These are phyloP conservation scores for Amorphotheca resinae DNA, from an alignment of 495 filamentous ascomycete genomes.

Conservation along the genomic window DNA sequence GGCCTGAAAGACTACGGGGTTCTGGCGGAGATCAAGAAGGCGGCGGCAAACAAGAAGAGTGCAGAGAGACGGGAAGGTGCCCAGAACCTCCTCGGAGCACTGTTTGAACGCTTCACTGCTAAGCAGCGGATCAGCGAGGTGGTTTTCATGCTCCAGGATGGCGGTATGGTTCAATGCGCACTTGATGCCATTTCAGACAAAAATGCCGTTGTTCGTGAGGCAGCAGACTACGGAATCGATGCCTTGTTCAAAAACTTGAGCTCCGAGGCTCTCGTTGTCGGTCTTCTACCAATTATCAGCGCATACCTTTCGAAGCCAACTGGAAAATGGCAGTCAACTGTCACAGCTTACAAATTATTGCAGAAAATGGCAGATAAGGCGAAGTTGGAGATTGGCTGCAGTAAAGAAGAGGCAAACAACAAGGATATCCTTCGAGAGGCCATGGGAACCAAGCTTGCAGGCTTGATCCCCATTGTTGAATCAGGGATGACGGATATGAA, in stretches of 20 bases:
- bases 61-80: constrained; percentile 75
- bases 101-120: constrained; percentile 79
- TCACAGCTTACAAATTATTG: constrained; percentile 70
- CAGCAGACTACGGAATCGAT: constrained; percentile 89
- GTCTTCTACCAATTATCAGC: constrained; percentile 60
- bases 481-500: constrained; percentile 95
- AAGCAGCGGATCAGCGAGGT: constrained; percentile 70
- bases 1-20: constrained; percentile 66
- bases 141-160: constrained; percentile 67
- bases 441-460: constrained; percentile 85
- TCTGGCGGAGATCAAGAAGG: constrained; percentile 63
- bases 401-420: constrained; percentile 63
- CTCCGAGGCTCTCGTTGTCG: constrained; percentile 69
- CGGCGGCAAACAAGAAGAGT: constrained; percentile 89
- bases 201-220: constrained; percentile 73
- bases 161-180: constrained; percentile 55
- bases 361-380: constrained; percentile 89
- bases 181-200: constrained; percentile 89
- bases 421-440: constrained; percentile 82
- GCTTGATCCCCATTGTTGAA: constrained; percentile 85
- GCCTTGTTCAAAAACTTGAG: constrained; percentile 68
- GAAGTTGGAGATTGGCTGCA: constrained; percentile 65
- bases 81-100: constrained; percentile 85
- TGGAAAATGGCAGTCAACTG: constrained; percentile 92
- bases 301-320: constrained; percentile 64